Percentiles rank a stretch among this genome's conserved stretches.
phyloP scores from a whole-genome alignment of 495 filamentous ascomycete species.

The Podospora bellae-mahoneyi region DNA sequence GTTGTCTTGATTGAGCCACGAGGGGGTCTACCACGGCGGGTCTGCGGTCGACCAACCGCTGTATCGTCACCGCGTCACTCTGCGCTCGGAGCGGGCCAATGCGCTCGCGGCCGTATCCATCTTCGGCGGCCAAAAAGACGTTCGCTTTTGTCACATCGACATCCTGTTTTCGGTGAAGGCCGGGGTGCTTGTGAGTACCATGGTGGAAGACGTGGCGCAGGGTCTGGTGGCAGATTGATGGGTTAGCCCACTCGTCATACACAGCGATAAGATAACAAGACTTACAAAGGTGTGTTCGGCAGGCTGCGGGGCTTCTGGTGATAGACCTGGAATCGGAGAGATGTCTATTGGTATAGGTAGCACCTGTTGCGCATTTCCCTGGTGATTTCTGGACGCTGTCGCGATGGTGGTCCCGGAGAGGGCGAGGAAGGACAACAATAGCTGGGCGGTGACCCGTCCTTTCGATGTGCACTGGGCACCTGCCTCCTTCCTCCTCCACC shows the following conservation, averaged over 20 bases:
- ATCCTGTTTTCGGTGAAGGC: conserved; percentile 71
- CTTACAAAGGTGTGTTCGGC: conserved; percentile 52
- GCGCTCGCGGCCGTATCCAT: conserved; percentile 49
- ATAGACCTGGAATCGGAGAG: conserved; percentile 34
- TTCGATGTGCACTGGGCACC: conserved; percentile 44
- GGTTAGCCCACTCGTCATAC: conserved; percentile 7
- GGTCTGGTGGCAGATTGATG: conserved; percentile 49
- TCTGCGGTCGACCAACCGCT: conserved; percentile 77
- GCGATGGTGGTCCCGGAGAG: conserved; percentile 41
- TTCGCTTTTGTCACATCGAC: conserved; percentile 56
- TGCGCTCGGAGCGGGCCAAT: conserved; percentile 49
- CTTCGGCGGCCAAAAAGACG: conserved; percentile 64
- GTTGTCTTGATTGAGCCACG: conserved; percentile 62
- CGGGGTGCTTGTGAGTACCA: conserved; percentile 68
- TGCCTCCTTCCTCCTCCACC: conserved; percentile 37
- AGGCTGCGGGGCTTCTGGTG: conserved; percentile 37
- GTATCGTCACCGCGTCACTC: conserved; percentile 62
- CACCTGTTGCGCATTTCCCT: conserved; percentile 25
- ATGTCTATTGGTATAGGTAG: conserved; percentile 40
- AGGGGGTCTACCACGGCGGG: conserved; percentile 71
- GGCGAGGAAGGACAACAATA: conserved; percentile 63
- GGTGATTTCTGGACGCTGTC: conserved; percentile 24
- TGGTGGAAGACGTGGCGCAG: conserved; percentile 91
- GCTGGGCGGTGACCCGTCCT: conserved; percentile 55
- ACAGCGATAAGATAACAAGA: conserved; percentile 1